Base-by-base conservation (phyloP, 108 stramenopile species). In the Thalassiosira profunda region DNA sequence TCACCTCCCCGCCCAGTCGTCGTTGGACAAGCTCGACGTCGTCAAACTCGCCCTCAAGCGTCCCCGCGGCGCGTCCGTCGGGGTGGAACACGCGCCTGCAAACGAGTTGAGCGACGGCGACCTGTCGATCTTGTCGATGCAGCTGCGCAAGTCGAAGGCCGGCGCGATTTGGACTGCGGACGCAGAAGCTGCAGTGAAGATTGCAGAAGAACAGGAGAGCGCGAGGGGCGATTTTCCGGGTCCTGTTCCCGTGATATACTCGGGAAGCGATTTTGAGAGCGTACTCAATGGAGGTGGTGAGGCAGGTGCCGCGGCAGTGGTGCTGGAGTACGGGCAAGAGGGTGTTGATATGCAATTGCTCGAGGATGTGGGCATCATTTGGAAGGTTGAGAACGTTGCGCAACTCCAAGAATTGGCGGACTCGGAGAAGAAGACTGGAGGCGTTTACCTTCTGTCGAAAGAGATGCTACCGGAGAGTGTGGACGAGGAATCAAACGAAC, bases 211-310 rank as follows among this genome's bases (percentile, higher is more conserved):
- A 55, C 91, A 93, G 58, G 81, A 80, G 31, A 35, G 45, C n/a
- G 77, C 86, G 12, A 54, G 74, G 35, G 91, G 88, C 15, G 64
- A 83, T 46, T 91, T 91, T 59, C 90, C 90, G n/a, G 87, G 90
- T 6, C 87, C 87, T n/a, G 45, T 86, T 31, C 90, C 90, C 2
- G 64, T 91, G 11, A 63, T 91, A 49, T 91, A 83, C 56, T 37
- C 35, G 29, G 42, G 57, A 41, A 9, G 34, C 2, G 0, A 15
- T 0, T 54, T 53, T 43, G 65, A 66, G 11, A 29, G 36, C n/a
- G 49, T 17, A 10, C 24, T 34, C 1, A 64, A 43, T 38, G 49
- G 31, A 23, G 81, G 81, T 24, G 62, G 72, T 6, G 30, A 54
- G 14, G 68, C 26, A 31, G 84, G 80, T 54, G 84, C 58, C 3